These are phyloP conservation scores for Camelina laxa DNA, from an alignment of 345 rosid genomes.

Conservation along the genomic window DNA sequence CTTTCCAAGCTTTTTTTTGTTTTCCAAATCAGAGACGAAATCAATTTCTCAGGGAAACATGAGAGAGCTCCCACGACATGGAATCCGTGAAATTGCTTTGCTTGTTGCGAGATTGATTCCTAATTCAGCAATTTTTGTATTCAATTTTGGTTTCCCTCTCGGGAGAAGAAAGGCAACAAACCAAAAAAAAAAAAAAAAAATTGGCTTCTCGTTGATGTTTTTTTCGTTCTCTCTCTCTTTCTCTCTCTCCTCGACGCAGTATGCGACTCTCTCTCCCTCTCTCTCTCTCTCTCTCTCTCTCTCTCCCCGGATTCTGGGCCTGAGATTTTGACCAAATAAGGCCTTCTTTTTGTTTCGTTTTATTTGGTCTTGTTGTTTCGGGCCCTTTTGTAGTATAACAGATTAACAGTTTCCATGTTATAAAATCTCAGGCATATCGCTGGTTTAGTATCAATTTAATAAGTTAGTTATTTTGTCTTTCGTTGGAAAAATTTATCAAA, in stretches of 20 bases:
- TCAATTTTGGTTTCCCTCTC: conserved; percentile 52
- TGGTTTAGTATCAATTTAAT: no score
- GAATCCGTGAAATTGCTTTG: conserved; percentile 33
- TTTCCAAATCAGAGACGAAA: conserved; percentile 24
- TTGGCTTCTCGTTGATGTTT: conserved; percentile 31
- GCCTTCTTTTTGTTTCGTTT: background rate
- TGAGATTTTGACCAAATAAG: conserved; percentile 9
- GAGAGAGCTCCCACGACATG: conserved; percentile 15
- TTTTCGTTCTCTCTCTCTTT: conserved; percentile 34
- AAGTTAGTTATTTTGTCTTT: no score
- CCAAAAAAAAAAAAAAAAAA: conserved; percentile 11
- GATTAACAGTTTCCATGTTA: background rate
- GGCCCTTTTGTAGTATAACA: background rate
- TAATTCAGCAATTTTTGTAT: conserved; percentile 39
- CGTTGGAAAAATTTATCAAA: no score
- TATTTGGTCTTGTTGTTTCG: conserved; percentile 4
- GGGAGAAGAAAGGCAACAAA: background rate
- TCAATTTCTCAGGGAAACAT: conserved; percentile 9
- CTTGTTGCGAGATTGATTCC: conserved; percentile 34
- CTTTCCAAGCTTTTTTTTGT: conserved; percentile 21
- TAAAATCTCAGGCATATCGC: background rate
- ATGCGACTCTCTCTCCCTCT: conserved; percentile 41
- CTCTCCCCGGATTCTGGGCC: conserved; percentile 33
- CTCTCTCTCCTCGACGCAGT: conserved; percentile 47
- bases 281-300: conserved; percentile 24